phyloP scores from a whole-genome alignment of 2,329 filamentous ascomycete species.

The Scytalidium lignicola region DNA sequence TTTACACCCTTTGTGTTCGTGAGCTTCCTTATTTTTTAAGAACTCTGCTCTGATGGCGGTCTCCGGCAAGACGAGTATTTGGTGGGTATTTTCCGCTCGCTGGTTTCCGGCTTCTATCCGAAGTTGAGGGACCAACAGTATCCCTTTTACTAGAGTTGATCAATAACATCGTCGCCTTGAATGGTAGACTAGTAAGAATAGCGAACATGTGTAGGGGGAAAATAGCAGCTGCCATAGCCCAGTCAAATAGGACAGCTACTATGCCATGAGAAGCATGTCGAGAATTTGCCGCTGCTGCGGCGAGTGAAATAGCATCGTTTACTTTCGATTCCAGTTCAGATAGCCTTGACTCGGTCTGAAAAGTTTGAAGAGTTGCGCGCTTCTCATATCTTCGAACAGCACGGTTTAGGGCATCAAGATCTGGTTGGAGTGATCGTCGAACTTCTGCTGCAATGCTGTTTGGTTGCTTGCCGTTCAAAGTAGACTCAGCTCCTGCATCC shows the following conservation, averaged over 20 bases:
- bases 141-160: constrained; percentile 16
- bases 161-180: constrained; percentile 15
- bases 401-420: constrained; percentile 82
- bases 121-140: constrained; percentile 7
- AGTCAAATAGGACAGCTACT: constrained; percentile 20
- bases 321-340: constrained; percentile 65
- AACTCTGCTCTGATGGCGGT: constrained; percentile 13
- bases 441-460: constrained; percentile 48
- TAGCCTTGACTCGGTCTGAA: constrained; percentile 72
- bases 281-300: constrained; percentile 61
- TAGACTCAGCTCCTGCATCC: constrained; percentile 29
- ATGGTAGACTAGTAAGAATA: constrained; percentile 18
- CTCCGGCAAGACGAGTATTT: constrained; percentile 6
- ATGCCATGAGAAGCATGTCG: constrained; percentile 16
- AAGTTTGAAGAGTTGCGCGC: constrained; percentile 67
- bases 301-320: constrained; percentile 74
- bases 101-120: constrained; percentile 11
- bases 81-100: constrained; percentile 15
- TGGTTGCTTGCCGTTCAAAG: constrained; percentile 33
- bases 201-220: constrained; percentile 22
- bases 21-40: constrained; percentile 17
- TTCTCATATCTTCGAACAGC: constrained; percentile 91
- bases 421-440: constrained; percentile 64
- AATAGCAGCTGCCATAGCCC: constrained; percentile 20
- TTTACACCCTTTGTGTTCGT: constrained; percentile 1